phyloP scores from a whole-genome alignment of 805 yeast species.

The Metschnikowia kofuensis region DNA sequence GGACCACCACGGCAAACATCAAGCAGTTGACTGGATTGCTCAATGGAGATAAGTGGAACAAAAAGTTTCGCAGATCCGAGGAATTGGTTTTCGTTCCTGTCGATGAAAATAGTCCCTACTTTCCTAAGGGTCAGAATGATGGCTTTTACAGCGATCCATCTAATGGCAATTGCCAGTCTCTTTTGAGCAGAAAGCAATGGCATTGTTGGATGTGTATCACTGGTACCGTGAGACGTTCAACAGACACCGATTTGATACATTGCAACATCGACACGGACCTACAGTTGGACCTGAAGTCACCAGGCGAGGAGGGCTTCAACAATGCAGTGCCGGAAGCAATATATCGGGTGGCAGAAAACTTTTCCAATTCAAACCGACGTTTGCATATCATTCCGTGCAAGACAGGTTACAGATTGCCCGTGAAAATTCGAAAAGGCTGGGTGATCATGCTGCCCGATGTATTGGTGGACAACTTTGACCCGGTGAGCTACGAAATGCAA shows the following conservation, averaged over 20 bases:
- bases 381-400: conserved; percentile 79
- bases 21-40: conserved; percentile 56
- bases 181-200: conserved; percentile 80
- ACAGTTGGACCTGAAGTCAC: conserved; percentile 50
- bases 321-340: conserved; percentile 61
- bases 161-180: conserved; percentile 21
- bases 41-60: conserved; percentile 48
- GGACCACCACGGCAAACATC: conserved; percentile 80
- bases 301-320: conserved; percentile 9
- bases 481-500: conserved; percentile 29
- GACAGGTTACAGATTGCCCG: conserved; percentile 62
- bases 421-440: conserved; percentile 82
- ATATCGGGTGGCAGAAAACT: conserved; percentile 84
- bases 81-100: conserved; percentile 80
- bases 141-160: conserved; percentile 14
- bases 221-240: conserved; percentile 85
- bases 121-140: conserved; percentile 49
- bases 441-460: conserved; percentile 85
- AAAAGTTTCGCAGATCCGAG: conserved; percentile 81
- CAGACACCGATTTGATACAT: conserved; percentile 80
- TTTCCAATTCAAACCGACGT: conserved; percentile 76
- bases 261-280: conserved; percentile 92
- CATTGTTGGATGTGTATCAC: conserved; percentile 98
- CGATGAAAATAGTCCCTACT: conserved; percentile 61
- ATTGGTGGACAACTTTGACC: conserved; percentile 62